These are phyloP conservation scores for Fusarium sulawesiense DNA, from an alignment of 2,329 filamentous ascomycete species.

Conservation along the genomic window DNA sequence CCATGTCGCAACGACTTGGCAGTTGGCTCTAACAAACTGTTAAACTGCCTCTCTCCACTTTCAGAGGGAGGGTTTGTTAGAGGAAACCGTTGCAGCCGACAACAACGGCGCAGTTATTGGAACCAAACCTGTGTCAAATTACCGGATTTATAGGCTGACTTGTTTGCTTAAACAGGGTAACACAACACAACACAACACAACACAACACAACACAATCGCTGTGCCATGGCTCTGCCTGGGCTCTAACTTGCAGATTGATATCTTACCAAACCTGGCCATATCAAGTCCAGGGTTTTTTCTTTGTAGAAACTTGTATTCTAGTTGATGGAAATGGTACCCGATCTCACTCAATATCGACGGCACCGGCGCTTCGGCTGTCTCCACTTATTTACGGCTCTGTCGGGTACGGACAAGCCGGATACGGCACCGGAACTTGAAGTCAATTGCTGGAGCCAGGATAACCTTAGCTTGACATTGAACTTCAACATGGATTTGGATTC, in stretches of 20 bases:
- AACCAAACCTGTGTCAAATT: background rate
- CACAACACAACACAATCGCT: background rate
- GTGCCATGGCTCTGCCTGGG: background rate
- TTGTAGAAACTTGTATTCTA: background rate
- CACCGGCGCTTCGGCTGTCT: background rate
- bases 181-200: background rate
- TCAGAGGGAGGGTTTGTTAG: background rate
- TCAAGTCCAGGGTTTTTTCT: background rate
- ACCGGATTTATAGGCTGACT: background rate
- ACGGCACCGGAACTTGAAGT: background rate
- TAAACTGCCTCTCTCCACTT: constrained; percentile 12
- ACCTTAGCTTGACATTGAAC: background rate
- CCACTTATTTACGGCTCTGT: constrained; percentile 15
- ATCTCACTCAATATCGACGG: background rate
- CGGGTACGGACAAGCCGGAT: background rate
- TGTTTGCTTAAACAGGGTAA: background rate
- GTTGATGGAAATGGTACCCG: background rate
- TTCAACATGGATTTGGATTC: no score
- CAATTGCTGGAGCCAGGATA: background rate
- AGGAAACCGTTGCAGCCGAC: background rate
- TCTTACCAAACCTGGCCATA: background rate
- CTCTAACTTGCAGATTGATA: background rate
- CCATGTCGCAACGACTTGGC: constrained; percentile 27
- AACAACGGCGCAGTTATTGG: background rate
- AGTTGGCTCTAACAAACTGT: background rate